These are phyloP conservation scores for Solanum hybrid DNA, from an alignment of 305 asterid genomes.

Conservation along the genomic window DNA sequence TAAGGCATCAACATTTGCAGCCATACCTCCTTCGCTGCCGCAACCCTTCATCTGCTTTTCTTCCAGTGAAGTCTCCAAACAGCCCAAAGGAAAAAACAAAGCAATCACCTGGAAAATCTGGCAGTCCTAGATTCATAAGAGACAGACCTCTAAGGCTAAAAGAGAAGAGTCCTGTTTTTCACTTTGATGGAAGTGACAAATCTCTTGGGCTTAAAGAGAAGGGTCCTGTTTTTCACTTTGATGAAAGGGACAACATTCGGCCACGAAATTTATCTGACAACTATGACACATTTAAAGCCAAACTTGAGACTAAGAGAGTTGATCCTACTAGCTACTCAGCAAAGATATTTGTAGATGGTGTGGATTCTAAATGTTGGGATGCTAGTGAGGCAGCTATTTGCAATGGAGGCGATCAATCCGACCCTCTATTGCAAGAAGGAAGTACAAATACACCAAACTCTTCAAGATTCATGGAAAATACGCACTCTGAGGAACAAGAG, in stretches of 20 bases:
- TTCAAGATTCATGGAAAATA: constrained; percentile 15
- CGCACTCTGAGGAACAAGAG: constrained; percentile 24
- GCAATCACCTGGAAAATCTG: constrained; percentile 43
- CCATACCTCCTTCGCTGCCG: constrained; percentile 74
- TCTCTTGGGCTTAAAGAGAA: constrained; percentile 32
- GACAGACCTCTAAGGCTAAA: constrained; percentile 31
- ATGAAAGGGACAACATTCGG: constrained; percentile 27
- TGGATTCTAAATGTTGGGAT: constrained; percentile 62
- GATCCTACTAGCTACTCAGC: constrained; percentile 70
- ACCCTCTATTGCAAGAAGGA: constrained; percentile 33
- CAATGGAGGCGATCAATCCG: constrained; percentile 30
- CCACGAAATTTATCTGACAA: constrained; percentile 31
- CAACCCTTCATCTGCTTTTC: constrained; percentile 67
- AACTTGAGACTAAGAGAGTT: constrained; percentile 66
- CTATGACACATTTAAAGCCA: constrained; percentile 36
- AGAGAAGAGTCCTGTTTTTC: constrained; percentile 41
- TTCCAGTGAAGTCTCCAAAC: constrained; percentile 79
- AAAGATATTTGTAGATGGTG: constrained; percentile 44
- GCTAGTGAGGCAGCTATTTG: constrained; percentile 39
- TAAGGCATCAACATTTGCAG: constrained; percentile 85
- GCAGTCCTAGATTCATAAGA: constrained; percentile 26
- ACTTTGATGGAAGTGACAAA: constrained; percentile 26
- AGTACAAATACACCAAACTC: constrained; percentile 22
- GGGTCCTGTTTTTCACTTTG: constrained; percentile 45
- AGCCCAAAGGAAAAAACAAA: constrained; percentile 43